Evolutionary conservation across 805 yeast genomes (phyloP).

Genomic region (Metschnikowia gelsemii): DNA sequence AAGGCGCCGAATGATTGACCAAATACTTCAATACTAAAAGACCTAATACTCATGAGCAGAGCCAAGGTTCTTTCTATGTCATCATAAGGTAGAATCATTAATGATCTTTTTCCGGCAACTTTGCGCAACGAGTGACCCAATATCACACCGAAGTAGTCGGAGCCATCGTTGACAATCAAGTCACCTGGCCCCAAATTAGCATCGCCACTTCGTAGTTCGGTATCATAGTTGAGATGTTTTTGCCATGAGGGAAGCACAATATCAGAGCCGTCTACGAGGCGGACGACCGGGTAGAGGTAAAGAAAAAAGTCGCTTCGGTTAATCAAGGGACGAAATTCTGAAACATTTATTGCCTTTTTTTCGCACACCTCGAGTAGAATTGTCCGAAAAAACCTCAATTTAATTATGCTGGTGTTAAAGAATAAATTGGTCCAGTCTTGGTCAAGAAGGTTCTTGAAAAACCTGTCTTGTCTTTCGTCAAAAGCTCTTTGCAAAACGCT

Average conservation of each 20-base stretch:
- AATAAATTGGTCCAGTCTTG: constrained; percentile 9
- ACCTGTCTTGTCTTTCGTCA: constrained; percentile 2
- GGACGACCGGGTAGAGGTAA: constrained; percentile 11
- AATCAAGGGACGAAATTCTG: constrained; percentile 9
- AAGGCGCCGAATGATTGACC: constrained; percentile 5
- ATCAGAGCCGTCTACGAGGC: background rate
- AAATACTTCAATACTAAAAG: constrained; percentile 1
- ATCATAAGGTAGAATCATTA: constrained; percentile 12
- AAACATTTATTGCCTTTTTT: background rate
- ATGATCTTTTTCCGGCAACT: background rate
- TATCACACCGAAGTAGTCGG: constrained; percentile 13
- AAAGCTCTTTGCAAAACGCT: constrained; percentile 11
- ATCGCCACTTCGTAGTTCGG: background rate
- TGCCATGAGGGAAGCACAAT: background rate
- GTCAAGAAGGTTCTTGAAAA: background rate
- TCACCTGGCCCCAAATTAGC: constrained; percentile 4
- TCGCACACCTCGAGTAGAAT: constrained; percentile 10
- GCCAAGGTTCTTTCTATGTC: constrained; percentile 11
- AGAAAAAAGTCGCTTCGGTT: constrained; percentile 14
- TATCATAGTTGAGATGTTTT: background rate
- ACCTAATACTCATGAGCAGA: constrained; percentile 3
- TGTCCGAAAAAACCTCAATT: constrained; percentile 17
- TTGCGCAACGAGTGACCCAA: constrained; percentile 2
- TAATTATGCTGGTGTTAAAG: constrained; percentile 12
- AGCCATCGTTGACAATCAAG: constrained; percentile 7